Conservation (phyloP, 192 early-diverging fungal species). For the Phycomyces blakesleeanus region DNA sequence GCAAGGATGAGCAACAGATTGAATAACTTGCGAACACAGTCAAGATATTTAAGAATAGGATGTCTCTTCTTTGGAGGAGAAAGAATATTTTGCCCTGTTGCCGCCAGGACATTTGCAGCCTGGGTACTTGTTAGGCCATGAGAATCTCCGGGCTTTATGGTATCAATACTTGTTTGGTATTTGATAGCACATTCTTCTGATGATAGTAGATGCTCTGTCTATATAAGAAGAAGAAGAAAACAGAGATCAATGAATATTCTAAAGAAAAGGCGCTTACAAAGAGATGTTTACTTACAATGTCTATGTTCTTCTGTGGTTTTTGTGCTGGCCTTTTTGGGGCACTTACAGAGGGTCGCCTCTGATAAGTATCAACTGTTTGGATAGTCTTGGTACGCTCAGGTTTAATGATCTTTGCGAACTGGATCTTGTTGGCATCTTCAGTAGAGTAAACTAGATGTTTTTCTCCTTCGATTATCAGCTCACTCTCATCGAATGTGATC, state of each 20-base stretch:
- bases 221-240: too few relatives aligned
- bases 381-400: slow-evolving; percentile 24
- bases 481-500: background rate
- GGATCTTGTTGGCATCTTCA: slow-evolving; percentile 19
- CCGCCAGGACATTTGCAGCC: slow-evolving; percentile 59
- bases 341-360: slow-evolving; percentile 23
- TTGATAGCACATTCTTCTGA: slow-evolving; percentile 42
- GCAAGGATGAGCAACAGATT: slow-evolving; percentile 85
- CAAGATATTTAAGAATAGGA: slow-evolving; percentile 69
- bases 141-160: slow-evolving; percentile 61
- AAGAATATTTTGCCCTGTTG: slow-evolving; percentile 81
- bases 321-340: slow-evolving; percentile 18
- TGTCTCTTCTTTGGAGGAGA: slow-evolving; percentile 84
- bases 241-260: too few relatives aligned
- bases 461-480: background rate
- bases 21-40: slow-evolving; percentile 76
- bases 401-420: slow-evolving; percentile 18
- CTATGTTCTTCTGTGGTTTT: slow-evolving; percentile 31
- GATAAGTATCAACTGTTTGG: slow-evolving; percentile 16
- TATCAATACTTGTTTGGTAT: slow-evolving; percentile 45
- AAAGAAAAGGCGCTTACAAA: too few relatives aligned
- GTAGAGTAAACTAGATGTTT: background rate
- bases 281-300: slow-evolving; percentile 45
- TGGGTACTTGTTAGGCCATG: slow-evolving; percentile 60
- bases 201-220: slow-evolving; percentile 51